These are phyloP conservation scores for Pleoardoris graminearum DNA, from an alignment of 2,329 filamentous ascomycete species.

Conservation along the genomic window DNA sequence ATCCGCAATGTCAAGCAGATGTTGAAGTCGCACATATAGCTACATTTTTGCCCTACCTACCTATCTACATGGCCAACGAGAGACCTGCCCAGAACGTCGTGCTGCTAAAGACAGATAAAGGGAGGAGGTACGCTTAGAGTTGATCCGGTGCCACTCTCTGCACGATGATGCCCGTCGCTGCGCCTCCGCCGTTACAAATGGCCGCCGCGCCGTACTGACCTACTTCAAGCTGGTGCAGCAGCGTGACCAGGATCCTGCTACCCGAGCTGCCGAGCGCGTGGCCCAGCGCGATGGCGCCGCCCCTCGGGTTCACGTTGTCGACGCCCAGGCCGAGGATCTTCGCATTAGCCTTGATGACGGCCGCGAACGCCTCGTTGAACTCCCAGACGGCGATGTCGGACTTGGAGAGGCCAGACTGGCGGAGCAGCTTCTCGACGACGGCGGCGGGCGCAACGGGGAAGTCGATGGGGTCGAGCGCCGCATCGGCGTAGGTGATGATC, in stretches of 20 bases:
- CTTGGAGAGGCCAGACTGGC: constrained; percentile 86
- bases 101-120: neutral
- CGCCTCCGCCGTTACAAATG: constrained; percentile 96
- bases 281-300: constrained; percentile 88
- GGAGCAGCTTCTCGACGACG: constrained; percentile 85
- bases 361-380: constrained; percentile 97
- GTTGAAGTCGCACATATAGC: neutral
- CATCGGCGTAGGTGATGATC: constrained; percentile 85
- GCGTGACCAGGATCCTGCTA: constrained; percentile 83
- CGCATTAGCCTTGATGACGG: constrained; percentile 91
- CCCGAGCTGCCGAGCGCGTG: constrained; percentile 94
- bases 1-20: too few species aligned
- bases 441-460: constrained; percentile 93
- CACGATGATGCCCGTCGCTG: constrained; percentile 87
- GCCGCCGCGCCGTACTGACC: constrained; percentile 94
- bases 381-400: constrained; percentile 95
- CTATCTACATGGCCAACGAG: neutral
- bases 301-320: constrained; percentile 82
- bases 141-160: constrained; percentile 63
- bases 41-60: neutral
- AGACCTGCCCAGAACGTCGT: neutral
- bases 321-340: constrained; percentile 83
- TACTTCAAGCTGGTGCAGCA: constrained; percentile 87
- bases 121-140: constrained; percentile 15
- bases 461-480: constrained; percentile 86